Base-by-base conservation (phyloP, 2,329 filamentous ascomycete species). In the Trichoderma sp. region DNA sequence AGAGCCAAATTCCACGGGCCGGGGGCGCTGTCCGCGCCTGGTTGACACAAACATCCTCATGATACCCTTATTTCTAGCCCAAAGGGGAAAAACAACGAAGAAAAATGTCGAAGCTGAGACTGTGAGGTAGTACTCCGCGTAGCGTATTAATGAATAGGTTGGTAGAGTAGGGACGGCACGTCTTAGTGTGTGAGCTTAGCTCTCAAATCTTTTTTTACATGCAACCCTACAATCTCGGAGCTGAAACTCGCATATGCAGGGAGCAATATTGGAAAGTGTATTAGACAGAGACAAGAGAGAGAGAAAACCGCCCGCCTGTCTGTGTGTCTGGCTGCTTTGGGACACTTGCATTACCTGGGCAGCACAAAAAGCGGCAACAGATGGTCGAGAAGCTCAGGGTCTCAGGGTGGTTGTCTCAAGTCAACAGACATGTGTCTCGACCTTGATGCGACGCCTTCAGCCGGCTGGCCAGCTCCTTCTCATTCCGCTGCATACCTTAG, bases 371-470 rank as follows among this genome's bases (percentile, higher is more conserved):
- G 53, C 21, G 63, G 53, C 63, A 56, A 47, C 33, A 19, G 43
- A 33, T 52, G 29, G 35, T 10, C 43, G 4, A 64, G 52, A 19
- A 31, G 49, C 24, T 56, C 21, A 27, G 27, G 27, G 27, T 27
- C 27, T 27, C 7, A 43, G 47, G 55, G 40, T 47, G 29, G 27
- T 14, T 37, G 63, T 47, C 21, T 43, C 40, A 27, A 66, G 16
- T 59, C 63, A 52, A 64, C 61, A 56, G 11, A 43, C 24, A 49
- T 29, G 33, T 55, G 61, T 56, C 61, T 67, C 63, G 21, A 67
- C 19, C 10, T 29, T 59, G 16, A 59, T 67, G 63, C 37, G 55
- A 57, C 27, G 37, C 19, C 24, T n/a, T 33, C 63, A 49, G 37
- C 55, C 29, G 29, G 55, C 31, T 29, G 24, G 29, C 53, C 24